Conservation (phyloP, 1,284 basidiomycete species). For the Dichomitus squalens region DNA sequence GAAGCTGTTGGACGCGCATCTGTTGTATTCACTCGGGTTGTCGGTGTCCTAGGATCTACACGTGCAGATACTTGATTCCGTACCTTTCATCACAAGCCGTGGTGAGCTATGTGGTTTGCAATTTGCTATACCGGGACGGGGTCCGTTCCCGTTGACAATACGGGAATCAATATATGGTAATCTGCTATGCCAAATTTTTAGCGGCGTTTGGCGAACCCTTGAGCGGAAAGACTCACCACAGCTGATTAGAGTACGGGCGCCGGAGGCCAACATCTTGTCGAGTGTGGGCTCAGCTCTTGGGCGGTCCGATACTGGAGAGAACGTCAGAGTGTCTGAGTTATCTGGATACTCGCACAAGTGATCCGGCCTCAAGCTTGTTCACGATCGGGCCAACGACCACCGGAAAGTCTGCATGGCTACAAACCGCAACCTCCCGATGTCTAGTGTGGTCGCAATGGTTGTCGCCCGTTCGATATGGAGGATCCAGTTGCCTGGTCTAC, state of each 20-base stretch:
- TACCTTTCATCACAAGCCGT: constrained; percentile 2
- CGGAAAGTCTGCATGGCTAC: background rate
- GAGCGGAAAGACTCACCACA: background rate
- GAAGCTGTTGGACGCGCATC: constrained; percentile 7
- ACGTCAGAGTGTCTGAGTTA: background rate
- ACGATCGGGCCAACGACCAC: background rate
- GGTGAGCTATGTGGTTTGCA: constrained; percentile 2
- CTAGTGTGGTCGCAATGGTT: background rate
- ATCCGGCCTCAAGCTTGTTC: background rate
- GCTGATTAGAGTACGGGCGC: background rate
- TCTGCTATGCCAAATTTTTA: background rate
- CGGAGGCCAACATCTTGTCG: background rate
- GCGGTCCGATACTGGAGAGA: background rate
- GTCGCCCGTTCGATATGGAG: background rate
- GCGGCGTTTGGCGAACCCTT: background rate
- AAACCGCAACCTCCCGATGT: background rate
- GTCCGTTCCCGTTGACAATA: background rate
- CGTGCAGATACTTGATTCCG: constrained; percentile 1
- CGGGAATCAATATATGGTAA: background rate
- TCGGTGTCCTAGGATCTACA: constrained; percentile 11
- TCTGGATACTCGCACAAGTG: constrained; percentile 2
- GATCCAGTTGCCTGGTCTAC: background rate
- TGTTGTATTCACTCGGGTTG: background rate
- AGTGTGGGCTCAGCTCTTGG: background rate
- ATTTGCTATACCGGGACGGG: constrained; percentile 12